Evolutionary conservation across 768 basidiomycete species (phyloP), one percentile per base, ranked within the genome.

Genomic region (Hypholoma fasciculare): DNA sequence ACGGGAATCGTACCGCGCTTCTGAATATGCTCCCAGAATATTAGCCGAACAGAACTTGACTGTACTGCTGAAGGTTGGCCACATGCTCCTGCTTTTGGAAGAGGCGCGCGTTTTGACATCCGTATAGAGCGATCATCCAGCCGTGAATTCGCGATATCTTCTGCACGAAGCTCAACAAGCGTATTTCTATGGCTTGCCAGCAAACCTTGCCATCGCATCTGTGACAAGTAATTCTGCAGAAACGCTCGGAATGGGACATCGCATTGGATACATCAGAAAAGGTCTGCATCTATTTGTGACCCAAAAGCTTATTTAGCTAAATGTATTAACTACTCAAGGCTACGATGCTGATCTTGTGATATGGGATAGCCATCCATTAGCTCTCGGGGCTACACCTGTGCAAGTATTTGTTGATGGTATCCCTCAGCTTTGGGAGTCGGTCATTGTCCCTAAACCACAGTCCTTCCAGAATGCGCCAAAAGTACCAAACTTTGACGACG

Each of bases 331-430:
- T 34, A 26, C 30, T 40, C 3, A 52, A 84, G 88, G 90, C 11
- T 92, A 87, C 74, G 91, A 93, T 72, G 91, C 91, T 89, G 90
- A 95, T 72, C 60, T 94, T 37, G 88, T 94, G 30, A 76, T 94
- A 2, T 92, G 89, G 89, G 90, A 92, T 61, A 87, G 85, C 39
- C 93, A 95, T 71, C 94, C 94, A 0, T 77, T 96, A 11, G 82
- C 88, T 0, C 74, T 96, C 4, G 92, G 92, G 3, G 92, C 93
- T n/a, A 92, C 92, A 0, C 94, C 93, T 2, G 75, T 79, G 37
- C 92, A 96, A 74, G 92, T 94, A 17, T 93, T 86, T 72, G 91
- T 96, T 59, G 95, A 98, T 65, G 95, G 95, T 1, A 88, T 96
- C 49, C 72, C 88, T 1, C 95, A 98, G 67, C 65, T 91, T 2